Base-by-base conservation (phyloP, 2,329 filamentous ascomycete genomes). In the Colletotrichum liriopes region DNA sequence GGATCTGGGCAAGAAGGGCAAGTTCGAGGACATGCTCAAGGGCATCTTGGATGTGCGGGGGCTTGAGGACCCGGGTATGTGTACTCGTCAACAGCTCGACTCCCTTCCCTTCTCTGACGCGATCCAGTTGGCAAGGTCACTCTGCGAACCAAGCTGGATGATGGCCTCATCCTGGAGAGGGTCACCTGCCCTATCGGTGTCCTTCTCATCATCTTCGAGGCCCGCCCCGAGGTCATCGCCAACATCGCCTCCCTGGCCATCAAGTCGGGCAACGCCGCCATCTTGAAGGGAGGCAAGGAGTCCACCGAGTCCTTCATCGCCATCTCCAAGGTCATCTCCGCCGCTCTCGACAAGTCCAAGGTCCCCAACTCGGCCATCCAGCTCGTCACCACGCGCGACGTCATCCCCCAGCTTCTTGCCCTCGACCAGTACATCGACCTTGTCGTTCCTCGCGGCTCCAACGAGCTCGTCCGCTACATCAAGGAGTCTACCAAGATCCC, bases 141-240 rank as follows among this genome's bases (percentile, higher is more conserved):
- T 51, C 86, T 97, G 78, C 91, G 93, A 74, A 98, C 95, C 55
- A 89, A 92, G 69, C 89, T 99, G 14, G 96, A 98, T 81, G 93
- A 98, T 76, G 93, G 92, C 65, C 88, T 99, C 65, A 88, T 92
- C 64, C 88, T 99, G 72, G 94, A 98, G 80, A 92, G 95, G 74
- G 93, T 98, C 58, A 95, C 94, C 51, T 98, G 94, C 80, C 96
- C 96, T 7, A 98, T 99, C 77, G 96, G 96, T 72, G 95, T 98
- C n/a, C 90, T 99, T 52, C 89, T 99, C 76, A 96, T 99, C 83
- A 98, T 99, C 79, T 99, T 99, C 80, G 96, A 99, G 84, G 96
- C 96, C 45, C 93, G 96, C 9, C 96, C 96, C 8, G 96, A 99
- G 84, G 96, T 99, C 75, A 98, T 99, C 79, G 96, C 96, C 79